A percentile compares a stretch with the other conserved stretches of the same genome.
Evolutionary conservation across 2,329 filamentous ascomycete genomes (phyloP).

Genomic region (Chalaropsis thielavioides): DNA sequence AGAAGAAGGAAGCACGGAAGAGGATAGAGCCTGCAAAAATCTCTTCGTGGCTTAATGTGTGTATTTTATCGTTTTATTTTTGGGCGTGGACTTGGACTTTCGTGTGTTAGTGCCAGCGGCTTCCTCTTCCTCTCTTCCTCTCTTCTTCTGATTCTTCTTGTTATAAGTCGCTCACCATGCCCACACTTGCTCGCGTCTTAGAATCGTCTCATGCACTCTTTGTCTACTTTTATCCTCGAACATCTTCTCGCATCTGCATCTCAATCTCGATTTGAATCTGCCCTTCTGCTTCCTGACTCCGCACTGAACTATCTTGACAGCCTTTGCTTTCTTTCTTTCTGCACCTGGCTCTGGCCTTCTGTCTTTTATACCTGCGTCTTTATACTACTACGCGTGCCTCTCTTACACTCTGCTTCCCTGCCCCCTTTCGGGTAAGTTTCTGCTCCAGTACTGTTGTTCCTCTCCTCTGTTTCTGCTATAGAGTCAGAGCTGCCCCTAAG

Average conservation of each 20-base stretch:
- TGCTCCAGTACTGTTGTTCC: background rate
- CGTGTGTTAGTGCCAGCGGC: background rate
- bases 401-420: background rate
- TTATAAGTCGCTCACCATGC: conserved; percentile 1
- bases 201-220: background rate
- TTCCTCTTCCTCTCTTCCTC: background rate
- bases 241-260: background rate
- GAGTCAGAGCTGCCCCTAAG: background rate
- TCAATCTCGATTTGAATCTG: background rate
- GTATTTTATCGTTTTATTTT: background rate
- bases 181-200: background rate
- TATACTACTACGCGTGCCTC: background rate
- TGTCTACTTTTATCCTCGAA: background rate
- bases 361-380: background rate
- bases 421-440: background rate
- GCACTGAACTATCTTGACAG: too few relatives aligned
- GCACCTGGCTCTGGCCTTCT: background rate
- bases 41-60: background rate
- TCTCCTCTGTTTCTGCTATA: background rate
- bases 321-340: too few relatives aligned
- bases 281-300: background rate
- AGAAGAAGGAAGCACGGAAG: background rate
- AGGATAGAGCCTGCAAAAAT: background rate
- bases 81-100: background rate
- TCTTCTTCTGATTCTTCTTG: background rate